Evolutionary conservation across 1,284 basidiomycete genomes (phyloP).

Genomic region (Leccinum solheimii): DNA sequence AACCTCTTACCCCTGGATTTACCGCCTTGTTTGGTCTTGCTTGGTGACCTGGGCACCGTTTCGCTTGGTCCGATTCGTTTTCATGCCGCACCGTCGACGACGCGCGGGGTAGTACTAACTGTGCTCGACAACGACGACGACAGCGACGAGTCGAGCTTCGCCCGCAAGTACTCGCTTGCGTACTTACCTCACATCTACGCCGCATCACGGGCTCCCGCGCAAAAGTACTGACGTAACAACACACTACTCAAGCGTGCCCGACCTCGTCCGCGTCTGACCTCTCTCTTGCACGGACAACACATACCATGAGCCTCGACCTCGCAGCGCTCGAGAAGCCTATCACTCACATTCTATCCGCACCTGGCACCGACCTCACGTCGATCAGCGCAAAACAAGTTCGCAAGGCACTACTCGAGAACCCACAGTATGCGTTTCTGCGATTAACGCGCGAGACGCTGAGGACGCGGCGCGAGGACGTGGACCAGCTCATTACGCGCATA

Average conservation of each 20-base stretch:
- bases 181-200: neutral
- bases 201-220: neutral
- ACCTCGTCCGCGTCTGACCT: neutral
- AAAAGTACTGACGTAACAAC: neutral
- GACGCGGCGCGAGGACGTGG: slow-evolving; percentile 57
- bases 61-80: slow-evolving; percentile 1
- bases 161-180: neutral
- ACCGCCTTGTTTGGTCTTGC: slow-evolving; percentile 29
- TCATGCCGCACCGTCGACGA: slow-evolving; percentile 7
- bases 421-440: slow-evolving; percentile 38
- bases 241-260: neutral
- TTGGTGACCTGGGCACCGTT: slow-evolving; percentile 17
- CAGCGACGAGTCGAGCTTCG: neutral
- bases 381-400: slow-evolving; percentile 80
- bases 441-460: slow-evolving; percentile 58
- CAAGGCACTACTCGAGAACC: slow-evolving; percentile 53
- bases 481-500: slow-evolving; percentile 57
- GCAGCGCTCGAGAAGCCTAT: slow-evolving; percentile 58
- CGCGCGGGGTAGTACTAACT: neutral
- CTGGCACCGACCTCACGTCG: slow-evolving; percentile 66
- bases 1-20: neutral
- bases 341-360: slow-evolving; percentile 64
- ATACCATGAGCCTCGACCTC: slow-evolving; percentile 42
- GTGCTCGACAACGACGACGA: slow-evolving; percentile 15
- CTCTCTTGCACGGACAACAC: neutral